Evolutionary conservation across 305 asterid genomes (phyloP).

Genomic region (Solanum hybrid): DNA sequence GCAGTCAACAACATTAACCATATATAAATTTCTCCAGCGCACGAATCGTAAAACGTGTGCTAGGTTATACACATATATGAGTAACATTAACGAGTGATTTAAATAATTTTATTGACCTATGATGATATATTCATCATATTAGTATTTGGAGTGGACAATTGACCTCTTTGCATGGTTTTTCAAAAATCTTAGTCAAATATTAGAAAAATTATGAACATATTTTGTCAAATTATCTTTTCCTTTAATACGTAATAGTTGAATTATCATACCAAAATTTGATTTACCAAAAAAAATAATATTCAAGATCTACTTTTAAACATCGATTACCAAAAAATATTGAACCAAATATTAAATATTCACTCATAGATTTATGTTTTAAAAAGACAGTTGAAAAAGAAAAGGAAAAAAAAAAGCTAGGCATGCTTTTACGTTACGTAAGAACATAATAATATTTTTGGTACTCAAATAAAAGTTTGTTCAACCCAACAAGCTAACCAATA

Average conservation of each 20-base stretch:
- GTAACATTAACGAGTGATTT: neutral
- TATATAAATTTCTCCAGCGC: neutral
- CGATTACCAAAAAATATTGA: neutral
- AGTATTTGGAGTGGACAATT: neutral
- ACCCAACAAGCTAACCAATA: neutral
- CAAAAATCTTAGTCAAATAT: neutral
- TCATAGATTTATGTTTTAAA: neutral
- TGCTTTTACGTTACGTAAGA: neutral
- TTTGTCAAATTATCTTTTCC: neutral
- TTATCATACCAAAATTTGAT: neutral
- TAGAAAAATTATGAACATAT: neutral
- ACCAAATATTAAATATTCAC: fast-evolving
- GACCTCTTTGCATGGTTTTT: neutral
- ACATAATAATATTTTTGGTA: neutral
- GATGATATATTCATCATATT: no score
- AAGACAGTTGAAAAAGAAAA: neutral
- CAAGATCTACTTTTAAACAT: neutral
- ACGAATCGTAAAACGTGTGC: no score
- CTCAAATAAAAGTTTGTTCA: neutral
- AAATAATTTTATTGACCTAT: neutral
- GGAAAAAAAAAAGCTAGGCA: neutral
- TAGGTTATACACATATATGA: no score
- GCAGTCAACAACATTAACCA: neutral
- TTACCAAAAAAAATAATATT: no score
- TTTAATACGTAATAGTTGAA: no score